A percentile compares a stretch with the other conserved stretches of the same genome.
These are phyloP conservation scores for Dendrobium nobile DNA, from an alignment of 106 monocot genomes.

Conservation along the genomic window DNA sequence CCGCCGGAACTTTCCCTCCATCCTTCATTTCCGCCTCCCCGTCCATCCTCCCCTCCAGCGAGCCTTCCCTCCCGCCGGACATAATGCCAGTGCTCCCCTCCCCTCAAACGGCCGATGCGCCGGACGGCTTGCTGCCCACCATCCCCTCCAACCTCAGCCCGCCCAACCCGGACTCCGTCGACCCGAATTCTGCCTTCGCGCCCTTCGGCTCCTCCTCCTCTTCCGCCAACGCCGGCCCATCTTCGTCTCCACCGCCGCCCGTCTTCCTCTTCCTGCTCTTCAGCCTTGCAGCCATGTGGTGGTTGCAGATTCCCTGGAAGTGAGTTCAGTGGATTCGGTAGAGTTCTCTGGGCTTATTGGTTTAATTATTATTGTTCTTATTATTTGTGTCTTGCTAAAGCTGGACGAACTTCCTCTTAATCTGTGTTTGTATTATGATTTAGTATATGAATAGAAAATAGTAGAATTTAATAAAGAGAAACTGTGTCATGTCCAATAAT, in stretches of 20 bases:
- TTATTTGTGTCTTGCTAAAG: not conserved
- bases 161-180: slow-evolving; percentile 37
- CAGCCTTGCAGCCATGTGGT: slow-evolving; percentile 3
- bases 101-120: slow-evolving; percentile 6
- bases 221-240: not conserved
- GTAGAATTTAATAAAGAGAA: too few relatives aligned
- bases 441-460: not conserved
- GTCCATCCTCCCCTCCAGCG: slow-evolving; percentile 14
- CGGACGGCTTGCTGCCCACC: slow-evolving; percentile 23
- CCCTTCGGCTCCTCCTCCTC: slow-evolving; percentile 17
- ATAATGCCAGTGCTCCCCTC: slow-evolving; percentile 38
- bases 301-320: not conserved
- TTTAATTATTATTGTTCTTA: not conserved
- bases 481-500: too few relatives aligned
- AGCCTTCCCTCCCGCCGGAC: slow-evolving; percentile 34
- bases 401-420: not conserved
- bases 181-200: slow-evolving; percentile 29
- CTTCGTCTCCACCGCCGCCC: not conserved
- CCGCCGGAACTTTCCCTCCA: not conserved
- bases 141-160: slow-evolving; percentile 51
- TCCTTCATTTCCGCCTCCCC: slow-evolving; percentile 35
- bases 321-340: not conserved
- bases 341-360: not conserved
- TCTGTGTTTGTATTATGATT: not conserved
- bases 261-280: not conserved